These are phyloP conservation scores for Cercospora janseana DNA, from an alignment of 2,329 filamentous ascomycete species.

Conservation along the genomic window DNA sequence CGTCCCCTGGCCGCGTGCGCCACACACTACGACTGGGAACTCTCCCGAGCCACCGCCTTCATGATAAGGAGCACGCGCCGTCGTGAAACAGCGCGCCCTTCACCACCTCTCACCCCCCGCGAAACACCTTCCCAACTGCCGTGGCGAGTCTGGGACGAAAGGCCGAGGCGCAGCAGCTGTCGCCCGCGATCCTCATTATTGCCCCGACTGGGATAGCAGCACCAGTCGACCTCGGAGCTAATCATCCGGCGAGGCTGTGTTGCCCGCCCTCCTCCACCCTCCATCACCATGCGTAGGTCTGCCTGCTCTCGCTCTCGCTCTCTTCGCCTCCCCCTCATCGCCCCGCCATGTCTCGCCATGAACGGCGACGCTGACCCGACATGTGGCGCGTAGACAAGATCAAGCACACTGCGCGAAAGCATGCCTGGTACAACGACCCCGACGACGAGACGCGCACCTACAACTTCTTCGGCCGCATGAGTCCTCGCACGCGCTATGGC, in stretches of 20 bases:
- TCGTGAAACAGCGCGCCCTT: too few relatives aligned
- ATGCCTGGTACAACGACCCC: conserved; percentile 33
- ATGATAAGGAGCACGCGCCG: too few relatives aligned
- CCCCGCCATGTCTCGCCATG: conserved; percentile 5
- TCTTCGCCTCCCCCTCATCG: neutral
- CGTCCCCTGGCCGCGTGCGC: too few relatives aligned
- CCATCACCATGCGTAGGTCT: conserved; percentile 6
- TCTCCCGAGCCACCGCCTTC: neutral
- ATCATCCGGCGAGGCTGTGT: conserved; percentile 5
- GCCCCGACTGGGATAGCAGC: neutral
- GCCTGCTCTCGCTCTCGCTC: neutral
- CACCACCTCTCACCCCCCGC: neutral
- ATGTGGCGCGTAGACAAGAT: conserved; percentile 28
- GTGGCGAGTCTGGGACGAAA: neutral
- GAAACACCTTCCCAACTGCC: neutral
- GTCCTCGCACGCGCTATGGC: conserved; percentile 15
- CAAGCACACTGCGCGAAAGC: conserved; percentile 31
- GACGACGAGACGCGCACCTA: conserved; percentile 25
- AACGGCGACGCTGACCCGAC: conserved; percentile 13
- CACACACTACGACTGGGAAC: neutral
- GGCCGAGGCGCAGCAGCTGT: conserved; percentile 10
- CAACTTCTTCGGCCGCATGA: conserved; percentile 32
- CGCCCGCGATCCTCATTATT: neutral
- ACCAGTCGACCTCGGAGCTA: conserved; percentile 2
- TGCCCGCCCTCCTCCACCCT: conserved; percentile 1